phyloP scores from a whole-genome alignment of 345 rosid genomes.

The Excoecaria agallocha region DNA sequence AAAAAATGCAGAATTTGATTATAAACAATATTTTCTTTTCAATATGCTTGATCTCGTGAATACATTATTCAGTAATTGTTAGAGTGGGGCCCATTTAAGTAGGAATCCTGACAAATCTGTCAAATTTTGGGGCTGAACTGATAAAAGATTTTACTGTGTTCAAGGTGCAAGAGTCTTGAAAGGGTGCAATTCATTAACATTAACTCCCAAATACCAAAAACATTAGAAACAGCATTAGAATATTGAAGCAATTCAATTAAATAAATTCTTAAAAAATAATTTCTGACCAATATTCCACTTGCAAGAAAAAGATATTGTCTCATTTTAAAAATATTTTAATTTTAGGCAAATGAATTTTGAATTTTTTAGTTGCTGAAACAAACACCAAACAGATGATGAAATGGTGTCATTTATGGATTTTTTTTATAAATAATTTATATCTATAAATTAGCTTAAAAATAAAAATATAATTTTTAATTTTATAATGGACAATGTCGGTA shows the following conservation, averaged over 20 bases:
- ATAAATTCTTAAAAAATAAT: not conserved
- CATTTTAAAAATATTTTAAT: too few relatives aligned
- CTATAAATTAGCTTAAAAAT: too few relatives aligned
- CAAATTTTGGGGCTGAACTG: not conserved
- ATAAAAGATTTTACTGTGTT: not conserved
- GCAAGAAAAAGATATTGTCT: not conserved
- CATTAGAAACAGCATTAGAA: not conserved
- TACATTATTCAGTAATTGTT: not conserved
- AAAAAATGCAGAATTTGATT: too few relatives aligned
- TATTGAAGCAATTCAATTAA: too few relatives aligned
- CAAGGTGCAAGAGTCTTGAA: not conserved
- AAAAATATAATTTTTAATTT: not conserved
- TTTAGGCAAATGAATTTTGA: too few relatives aligned
- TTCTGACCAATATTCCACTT: not conserved
- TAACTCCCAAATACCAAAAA: not conserved
- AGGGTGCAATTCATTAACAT: not conserved
- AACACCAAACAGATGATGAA: too few relatives aligned
- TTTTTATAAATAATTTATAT: too few relatives aligned
- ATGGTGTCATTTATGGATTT: not conserved
- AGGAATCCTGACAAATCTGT: not conserved
- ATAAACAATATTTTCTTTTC: too few relatives aligned
- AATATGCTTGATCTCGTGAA: too few relatives aligned
- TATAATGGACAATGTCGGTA: slow-evolving; percentile 1
- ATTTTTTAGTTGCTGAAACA: too few relatives aligned
- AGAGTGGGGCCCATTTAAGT: not conserved